Evolutionary conservation across 2,329 filamentous ascomycete species (phyloP).

Genomic region (Diplocarpon rosae): DNA sequence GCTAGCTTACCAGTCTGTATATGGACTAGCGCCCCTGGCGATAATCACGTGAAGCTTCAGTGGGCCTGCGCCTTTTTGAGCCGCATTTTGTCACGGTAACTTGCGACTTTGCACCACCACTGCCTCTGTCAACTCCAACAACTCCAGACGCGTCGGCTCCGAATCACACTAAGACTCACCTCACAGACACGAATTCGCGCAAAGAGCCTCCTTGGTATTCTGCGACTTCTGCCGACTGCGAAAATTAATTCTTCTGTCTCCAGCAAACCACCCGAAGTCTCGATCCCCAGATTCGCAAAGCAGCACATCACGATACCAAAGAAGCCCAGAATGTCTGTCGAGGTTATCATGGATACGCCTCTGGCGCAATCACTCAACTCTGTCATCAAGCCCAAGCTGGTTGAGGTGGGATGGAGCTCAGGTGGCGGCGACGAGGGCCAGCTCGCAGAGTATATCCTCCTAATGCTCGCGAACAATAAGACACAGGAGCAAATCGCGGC

Average conservation of each 20-base stretch:
- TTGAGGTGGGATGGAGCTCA: slow-evolving; percentile 85
- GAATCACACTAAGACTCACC: slow-evolving; percentile 3
- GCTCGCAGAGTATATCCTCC: slow-evolving; percentile 88
- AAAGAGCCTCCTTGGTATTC: not conserved
- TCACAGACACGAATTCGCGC: not conserved
- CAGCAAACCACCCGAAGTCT: not conserved
- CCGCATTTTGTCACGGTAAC: not conserved
- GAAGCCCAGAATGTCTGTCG: slow-evolving; percentile 56
- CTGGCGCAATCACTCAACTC: slow-evolving; percentile 73
- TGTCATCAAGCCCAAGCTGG: slow-evolving; percentile 80
- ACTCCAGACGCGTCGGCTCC: slow-evolving; percentile 3
- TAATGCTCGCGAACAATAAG: slow-evolving; percentile 95
- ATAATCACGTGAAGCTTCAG: too few relatives aligned
- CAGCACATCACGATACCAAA: not conserved
- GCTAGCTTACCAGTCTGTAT: too few relatives aligned
- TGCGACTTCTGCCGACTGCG: not conserved
- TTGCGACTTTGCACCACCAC: not conserved
- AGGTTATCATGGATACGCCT: slow-evolving; percentile 66
- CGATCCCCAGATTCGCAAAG: not conserved
- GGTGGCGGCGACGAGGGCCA: slow-evolving; percentile 66
- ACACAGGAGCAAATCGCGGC: slow-evolving; percentile 79
- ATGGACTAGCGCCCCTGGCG: too few relatives aligned
- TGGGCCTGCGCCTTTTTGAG: not conserved
- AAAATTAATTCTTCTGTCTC: not conserved
- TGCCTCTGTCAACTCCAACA: not conserved